These are phyloP conservation scores for Brasilioporus rufonigricans DNA, from an alignment of 768 basidiomycete species.

Conservation along the genomic window DNA sequence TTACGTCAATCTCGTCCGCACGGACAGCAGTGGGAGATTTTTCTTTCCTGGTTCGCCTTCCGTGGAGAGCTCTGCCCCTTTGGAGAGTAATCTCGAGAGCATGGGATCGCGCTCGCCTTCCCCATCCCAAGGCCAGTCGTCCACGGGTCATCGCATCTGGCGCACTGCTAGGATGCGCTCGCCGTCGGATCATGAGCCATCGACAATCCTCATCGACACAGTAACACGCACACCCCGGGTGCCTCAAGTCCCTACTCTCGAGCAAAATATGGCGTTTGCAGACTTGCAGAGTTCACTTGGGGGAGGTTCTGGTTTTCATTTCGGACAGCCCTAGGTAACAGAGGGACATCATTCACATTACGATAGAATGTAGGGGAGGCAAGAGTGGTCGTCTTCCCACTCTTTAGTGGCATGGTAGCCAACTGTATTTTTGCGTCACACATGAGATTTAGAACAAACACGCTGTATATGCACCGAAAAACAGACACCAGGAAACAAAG, in stretches of 20 bases:
- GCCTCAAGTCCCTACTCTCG: constrained; percentile 64
- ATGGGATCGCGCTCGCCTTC: constrained; percentile 52
- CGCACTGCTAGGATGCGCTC: constrained; percentile 23
- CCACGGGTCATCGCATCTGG: constrained; percentile 26
- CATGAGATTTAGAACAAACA: constrained; percentile 12
- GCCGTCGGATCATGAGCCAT: constrained; percentile 32
- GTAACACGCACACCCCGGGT: constrained; percentile 40
- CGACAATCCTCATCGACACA: constrained; percentile 38
- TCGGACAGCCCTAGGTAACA: constrained; percentile 8
- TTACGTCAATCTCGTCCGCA: constrained; percentile 89
- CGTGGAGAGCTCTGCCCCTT: constrained; percentile 41
- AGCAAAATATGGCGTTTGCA: constrained; percentile 85
- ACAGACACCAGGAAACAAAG: constrained; percentile 25
- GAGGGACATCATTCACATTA: background rate
- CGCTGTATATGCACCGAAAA: constrained; percentile 24
- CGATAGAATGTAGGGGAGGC: background rate
- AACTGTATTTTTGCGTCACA: constrained; percentile 14
- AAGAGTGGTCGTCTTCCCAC: background rate
- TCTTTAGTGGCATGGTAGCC: constrained; percentile 1
- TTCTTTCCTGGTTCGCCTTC: constrained; percentile 44
- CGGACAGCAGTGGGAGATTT: constrained; percentile 66
- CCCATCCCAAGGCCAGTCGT: constrained; percentile 30
- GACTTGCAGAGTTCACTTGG: constrained; percentile 52
- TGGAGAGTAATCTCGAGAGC: constrained; percentile 57
- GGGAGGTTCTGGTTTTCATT: constrained; percentile 27